phyloP scores from a whole-genome alignment of 2,329 filamentous ascomycete species.

The Xylariaceae sp. region DNA sequence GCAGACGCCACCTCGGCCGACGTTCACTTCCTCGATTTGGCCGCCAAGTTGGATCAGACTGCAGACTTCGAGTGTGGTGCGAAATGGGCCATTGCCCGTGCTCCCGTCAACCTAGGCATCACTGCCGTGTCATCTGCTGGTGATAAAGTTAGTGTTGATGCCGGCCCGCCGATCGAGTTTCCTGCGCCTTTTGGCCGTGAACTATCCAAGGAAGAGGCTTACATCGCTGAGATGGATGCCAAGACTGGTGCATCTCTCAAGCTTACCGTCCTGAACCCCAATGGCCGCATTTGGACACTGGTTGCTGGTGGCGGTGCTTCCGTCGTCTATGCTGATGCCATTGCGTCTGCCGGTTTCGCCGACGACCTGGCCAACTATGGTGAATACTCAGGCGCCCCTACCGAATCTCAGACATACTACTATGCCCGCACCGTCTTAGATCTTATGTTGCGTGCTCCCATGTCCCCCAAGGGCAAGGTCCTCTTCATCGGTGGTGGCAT shows the following conservation, averaged over 20 bases:
- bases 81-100: conserved; percentile 97
- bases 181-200: conserved; percentile 98
- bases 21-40: conserved; percentile 97
- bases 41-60: conserved; percentile 98
- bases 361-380: conserved; percentile 98
- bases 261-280: conserved; percentile 90
- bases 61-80: conserved; percentile 99
- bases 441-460: conserved; percentile 90
- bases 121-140: conserved; percentile 62
- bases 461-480: conserved; percentile 88
- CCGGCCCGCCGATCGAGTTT: conserved; percentile 97
- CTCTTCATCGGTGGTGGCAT: conserved; percentile 99
- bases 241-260: conserved; percentile 99
- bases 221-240: conserved; percentile 97
- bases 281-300: conserved; percentile 94
- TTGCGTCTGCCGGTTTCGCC: conserved; percentile 92
- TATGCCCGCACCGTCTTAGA: conserved; percentile 96
- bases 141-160: conserved; percentile 86
- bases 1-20: conserved; percentile 85
- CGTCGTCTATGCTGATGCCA: conserved; percentile 98
- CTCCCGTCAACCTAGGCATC: conserved; percentile 82
- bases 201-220: conserved; percentile 97
- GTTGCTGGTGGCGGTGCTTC: conserved; percentile 99
- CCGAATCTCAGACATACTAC: conserved; percentile 98
- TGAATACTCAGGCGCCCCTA: conserved; percentile 98